Percentiles rank a stretch among this genome's conserved stretches.
These are phyloP conservation scores for Talaromyces sp. DNA, from an alignment of 2,329 filamentous ascomycete genomes.

Conservation along the genomic window DNA sequence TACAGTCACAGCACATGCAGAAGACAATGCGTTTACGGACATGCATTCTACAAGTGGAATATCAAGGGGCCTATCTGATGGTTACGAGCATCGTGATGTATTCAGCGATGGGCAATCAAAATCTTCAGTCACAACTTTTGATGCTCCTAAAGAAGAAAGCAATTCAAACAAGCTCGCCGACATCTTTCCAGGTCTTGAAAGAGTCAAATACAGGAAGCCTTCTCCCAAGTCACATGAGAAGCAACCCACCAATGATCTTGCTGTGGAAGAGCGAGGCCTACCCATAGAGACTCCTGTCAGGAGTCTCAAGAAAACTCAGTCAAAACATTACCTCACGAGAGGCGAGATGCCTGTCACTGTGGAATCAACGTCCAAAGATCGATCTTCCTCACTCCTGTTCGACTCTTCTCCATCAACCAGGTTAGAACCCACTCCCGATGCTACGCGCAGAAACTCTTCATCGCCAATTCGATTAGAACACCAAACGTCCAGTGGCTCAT, in stretches of 20 bases:
- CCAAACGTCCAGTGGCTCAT: slow-evolving; percentile 23
- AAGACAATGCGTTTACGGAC: neutral
- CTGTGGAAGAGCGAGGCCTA: neutral
- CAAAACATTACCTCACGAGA: slow-evolving; percentile 15
- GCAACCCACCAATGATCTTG: slow-evolving; percentile 20
- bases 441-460: neutral
- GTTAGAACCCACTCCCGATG: slow-evolving; percentile 20
- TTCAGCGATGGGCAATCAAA: neutral
- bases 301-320: slow-evolving; percentile 8
- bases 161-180: slow-evolving; percentile 30
- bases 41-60: neutral
- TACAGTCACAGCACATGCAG: neutral
- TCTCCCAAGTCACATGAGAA: slow-evolving; percentile 22
- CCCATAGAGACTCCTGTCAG: neutral
- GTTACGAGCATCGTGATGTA: slow-evolving; percentile 4
- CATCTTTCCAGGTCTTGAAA: slow-evolving; percentile 37
- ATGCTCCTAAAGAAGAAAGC: slow-evolving; percentile 1
- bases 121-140: neutral
- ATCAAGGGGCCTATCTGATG: neutral
- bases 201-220: slow-evolving; percentile 31
- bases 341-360: slow-evolving; percentile 26
- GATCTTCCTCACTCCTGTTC: slow-evolving; percentile 45
- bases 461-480: slow-evolving; percentile 16
- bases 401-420: slow-evolving; percentile 35
- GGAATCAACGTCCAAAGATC: slow-evolving; percentile 34